These are phyloP conservation scores for Apostasia ramifera DNA, from an alignment of 106 monocot genomes.

Conservation along the genomic window DNA sequence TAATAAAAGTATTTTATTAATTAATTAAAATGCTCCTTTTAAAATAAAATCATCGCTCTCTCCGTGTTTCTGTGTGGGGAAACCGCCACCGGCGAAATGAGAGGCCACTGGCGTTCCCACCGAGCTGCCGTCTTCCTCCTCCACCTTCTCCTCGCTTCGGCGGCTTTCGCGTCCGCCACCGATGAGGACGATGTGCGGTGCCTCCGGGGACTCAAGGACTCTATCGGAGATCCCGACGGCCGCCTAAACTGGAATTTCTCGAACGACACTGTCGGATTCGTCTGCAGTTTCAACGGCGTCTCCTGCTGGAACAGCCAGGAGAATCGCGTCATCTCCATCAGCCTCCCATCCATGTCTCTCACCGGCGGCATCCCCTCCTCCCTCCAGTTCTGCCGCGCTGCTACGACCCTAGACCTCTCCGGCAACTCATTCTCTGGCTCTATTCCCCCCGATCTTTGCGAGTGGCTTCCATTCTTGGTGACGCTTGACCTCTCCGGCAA, in stretches of 20 bases:
- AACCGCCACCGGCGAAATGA: no score
- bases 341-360: conserved; percentile 25
- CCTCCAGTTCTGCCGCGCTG: conserved; percentile 30
- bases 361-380: conserved; percentile 26
- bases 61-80: no score
- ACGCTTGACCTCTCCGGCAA: conserved; percentile 28
- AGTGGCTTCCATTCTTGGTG: conserved; percentile 44
- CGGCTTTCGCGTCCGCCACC: background rate
- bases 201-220: conserved; percentile 5
- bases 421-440: conserved; percentile 12
- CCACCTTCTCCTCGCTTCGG: background rate
- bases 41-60: no score
- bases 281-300: conserved; percentile 26
- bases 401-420: conserved; percentile 17
- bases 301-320: conserved; percentile 30
- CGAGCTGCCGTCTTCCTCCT: background rate
- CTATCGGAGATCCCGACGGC: background rate
- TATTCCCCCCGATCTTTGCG: conserved; percentile 39
- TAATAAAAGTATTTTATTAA: no score
- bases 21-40: no score
- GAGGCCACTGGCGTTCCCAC: no score
- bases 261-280: conserved; percentile 13
- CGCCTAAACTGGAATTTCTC: conserved; percentile 18
- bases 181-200: conserved; percentile 8
- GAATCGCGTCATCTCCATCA: conserved; percentile 29